phyloP scores from a whole-genome alignment of 192 early-diverging fungal species.

The Backusella tuberculispora region DNA sequence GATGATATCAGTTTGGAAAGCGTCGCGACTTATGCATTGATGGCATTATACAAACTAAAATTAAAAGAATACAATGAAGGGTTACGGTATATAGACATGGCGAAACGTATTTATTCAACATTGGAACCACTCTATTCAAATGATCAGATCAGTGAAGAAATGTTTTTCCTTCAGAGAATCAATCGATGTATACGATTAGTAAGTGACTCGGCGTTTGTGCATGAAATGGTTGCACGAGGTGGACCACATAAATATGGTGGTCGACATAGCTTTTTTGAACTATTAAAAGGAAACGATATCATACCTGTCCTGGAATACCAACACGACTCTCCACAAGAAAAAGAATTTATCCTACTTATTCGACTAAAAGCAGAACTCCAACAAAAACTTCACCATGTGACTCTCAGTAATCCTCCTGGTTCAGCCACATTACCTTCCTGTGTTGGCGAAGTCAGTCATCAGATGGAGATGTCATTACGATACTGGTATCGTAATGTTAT shows the following conservation, averaged over 20 bases:
- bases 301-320: not conserved
- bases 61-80: not conserved
- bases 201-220: not conserved
- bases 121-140: not conserved
- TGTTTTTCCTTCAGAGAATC: not conserved
- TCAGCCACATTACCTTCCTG: not conserved
- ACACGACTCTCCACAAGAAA: not conserved
- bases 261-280: not conserved
- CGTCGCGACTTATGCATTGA: not conserved
- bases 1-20: not conserved
- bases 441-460: constrained; percentile 2
- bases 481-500: constrained; percentile 16
- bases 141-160: not conserved
- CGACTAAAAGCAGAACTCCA: not conserved
- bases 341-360: not conserved
- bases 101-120: not conserved
- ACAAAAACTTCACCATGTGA: not conserved
- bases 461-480: constrained; percentile 12
- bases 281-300: not conserved
- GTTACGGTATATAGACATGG: not conserved
- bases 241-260: too few relatives aligned
- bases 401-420: not conserved
- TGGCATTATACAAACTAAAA: not conserved
- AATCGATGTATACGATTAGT: not conserved
- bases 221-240: not conserved